phyloP scores from a whole-genome alignment of 176 grass and related monocot genomes.

The sorghum (Sorghum bicolor) region Sorghum_bicolor_NCBIv3 NC_012872.2:72827001-72827500 shows the following conservation, averaged over 20 bases:
- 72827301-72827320: slow-evolving; percentile 68
- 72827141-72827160: slow-evolving; percentile 66
- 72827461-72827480: slow-evolving; percentile 26
- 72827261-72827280: slow-evolving; percentile 76
- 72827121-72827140: slow-evolving; percentile 73
- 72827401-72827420: slow-evolving; percentile 62
- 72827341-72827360: slow-evolving; percentile 91
- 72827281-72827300: slow-evolving; percentile 44
- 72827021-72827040: too few species aligned
- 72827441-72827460: slow-evolving; percentile 17
- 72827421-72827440: slow-evolving; percentile 59
- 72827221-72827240: slow-evolving; percentile 81
- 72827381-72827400: slow-evolving; percentile 70
- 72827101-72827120: slow-evolving; percentile 72
- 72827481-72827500: slow-evolving; percentile 67
- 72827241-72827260: slow-evolving; percentile 90
- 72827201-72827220: slow-evolving; percentile 57
- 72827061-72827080: too few species aligned
- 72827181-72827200: slow-evolving; percentile 13
- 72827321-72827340: slow-evolving; percentile 62
- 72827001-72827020: too few species aligned
- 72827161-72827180: background rate
- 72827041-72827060: too few species aligned
- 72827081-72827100: slow-evolving; percentile 71
- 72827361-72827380: slow-evolving; percentile 75